phyloP scores from a whole-genome alignment of 345 rosid species.

The Populus tremula region DNA sequence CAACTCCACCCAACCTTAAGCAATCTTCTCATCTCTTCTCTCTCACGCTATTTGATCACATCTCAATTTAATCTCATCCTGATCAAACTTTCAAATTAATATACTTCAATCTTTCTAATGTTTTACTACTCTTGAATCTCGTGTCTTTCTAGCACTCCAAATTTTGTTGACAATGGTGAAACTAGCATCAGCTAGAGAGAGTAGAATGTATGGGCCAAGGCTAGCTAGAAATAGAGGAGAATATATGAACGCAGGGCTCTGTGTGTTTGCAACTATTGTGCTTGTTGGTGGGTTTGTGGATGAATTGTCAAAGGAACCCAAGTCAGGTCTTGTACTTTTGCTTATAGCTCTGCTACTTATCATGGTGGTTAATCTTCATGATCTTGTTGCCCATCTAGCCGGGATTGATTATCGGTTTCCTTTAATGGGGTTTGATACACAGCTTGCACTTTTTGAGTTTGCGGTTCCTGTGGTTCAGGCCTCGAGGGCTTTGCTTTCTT shows the following conservation, averaged over 20 bases:
- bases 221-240: constrained; percentile 54
- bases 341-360: constrained; percentile 53
- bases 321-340: constrained; percentile 61
- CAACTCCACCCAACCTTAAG: too few species aligned
- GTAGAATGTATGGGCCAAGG: constrained; percentile 63
- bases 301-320: constrained; percentile 60
- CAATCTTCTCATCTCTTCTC: constrained; percentile 7
- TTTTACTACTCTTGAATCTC: neutral
- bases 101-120: neutral
- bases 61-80: neutral
- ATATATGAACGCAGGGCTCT: constrained; percentile 73
- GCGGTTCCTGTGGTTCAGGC: constrained; percentile 63
- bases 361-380: constrained; percentile 54
- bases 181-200: constrained; percentile 77
- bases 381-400: constrained; percentile 74
- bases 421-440: constrained; percentile 57
- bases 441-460: constrained; percentile 76
- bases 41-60: neutral
- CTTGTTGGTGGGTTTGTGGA: constrained; percentile 60
- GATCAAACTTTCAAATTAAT: neutral
- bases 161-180: constrained; percentile 57
- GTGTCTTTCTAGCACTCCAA: neutral
- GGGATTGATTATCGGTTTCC: constrained; percentile 62
- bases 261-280: constrained; percentile 56
- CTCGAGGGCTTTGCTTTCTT: constrained; percentile 56